Evolutionary conservation across 495 filamentous ascomycete genomes (phyloP), one percentile per base, ranked within the genome.

Genomic region (Coniosporium apollinis): DNA sequence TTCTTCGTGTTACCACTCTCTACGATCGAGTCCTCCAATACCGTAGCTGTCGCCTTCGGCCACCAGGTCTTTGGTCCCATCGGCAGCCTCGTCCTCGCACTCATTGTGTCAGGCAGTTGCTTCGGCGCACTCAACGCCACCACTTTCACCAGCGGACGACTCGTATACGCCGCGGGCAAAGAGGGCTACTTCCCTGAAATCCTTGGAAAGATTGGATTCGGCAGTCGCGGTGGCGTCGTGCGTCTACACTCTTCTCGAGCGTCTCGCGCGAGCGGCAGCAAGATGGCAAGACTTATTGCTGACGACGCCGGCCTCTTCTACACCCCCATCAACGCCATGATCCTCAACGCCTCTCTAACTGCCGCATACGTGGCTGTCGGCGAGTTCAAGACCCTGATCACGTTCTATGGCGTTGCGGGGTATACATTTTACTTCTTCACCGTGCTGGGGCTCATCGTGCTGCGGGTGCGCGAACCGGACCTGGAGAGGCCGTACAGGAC

Each of bases 341-440:
- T 74, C 1, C 69, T 96, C 44, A 96, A 94, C 53, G 66, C 69
- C 22, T 36, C 51, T 1, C 56, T 97, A 2, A 87, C 81, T 2
- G 55, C 70, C 16, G 54, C 64, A 11, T 97, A 96, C 53, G 72
- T 94, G 36, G 41, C 77, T 7, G 71, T 89, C 19, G 91, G 89
- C 52, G 83, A 92, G 48, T 97, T 97, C 52, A 65, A 70, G 16
- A 94, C 87, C 3, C 70, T 97, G 1, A 62, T 94, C 33, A 94
- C 85, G 4, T 97, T 97, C 58, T 94, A 93, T 58, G 89, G 91
- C 19, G 89, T 97, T 0, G 89, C 86, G 3, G 85, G 84, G 5
- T 97, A 96, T 53, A 81, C 77, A 0, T 96, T 96, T 53, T 97
- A 97, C 59, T 97, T 97, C 57, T 52, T 92, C 21, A 92, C 87